Base-by-base conservation (phyloP, 23 red algal species). In the Gracilaria vermiculophylla region DNA sequence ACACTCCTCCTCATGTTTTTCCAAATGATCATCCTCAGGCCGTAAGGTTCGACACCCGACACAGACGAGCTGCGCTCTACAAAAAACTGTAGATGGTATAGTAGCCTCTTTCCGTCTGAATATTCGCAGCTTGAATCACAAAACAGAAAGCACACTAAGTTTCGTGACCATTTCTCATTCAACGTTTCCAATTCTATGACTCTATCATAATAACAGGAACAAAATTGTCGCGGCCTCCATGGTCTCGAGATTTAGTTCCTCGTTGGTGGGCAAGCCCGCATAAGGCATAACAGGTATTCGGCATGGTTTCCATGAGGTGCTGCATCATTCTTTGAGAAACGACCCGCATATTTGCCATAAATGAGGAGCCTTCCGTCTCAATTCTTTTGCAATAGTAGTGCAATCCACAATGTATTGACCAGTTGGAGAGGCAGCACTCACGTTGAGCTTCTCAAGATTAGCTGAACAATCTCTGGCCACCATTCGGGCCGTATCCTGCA, bases 381-480 rank as follows among this genome's bases (percentile, higher is more conserved):
- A 39, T 58, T 88, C 69, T 32, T n/a, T 43, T 2, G 84, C 67
- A 58, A 88, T 76, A 36, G 9, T 60, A 25, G 69, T 72, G 53
- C 84, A 88, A 44, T 88, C 69, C 6, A 88, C 84, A 78, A 88
- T 24, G 14, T 69, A 58, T n/a, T 77, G 53, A 8, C 60, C 79
- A 17, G 35, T 70, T 21, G 65, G 51, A 19, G 69, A 54, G 25
- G 50, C 53, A 28, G 84, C 84, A 65, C 84, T 88, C 8, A 88
- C 66, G 57, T 88, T 78, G 0, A 88, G 84, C 69, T 73, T 69
- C 37, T 88, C 84, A 31, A 88, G 66, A 69, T 88, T 88, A 25
- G 69, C 69, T 20, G 84, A 43, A 77, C 84, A 88, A 41, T 50
- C 69, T 31, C 50, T 76, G 54, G 84, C 84, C 10, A 88, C 84